phyloP scores from a whole-genome alignment of 2,329 filamentous ascomycete species.

The Verticillium isaacii region DNA sequence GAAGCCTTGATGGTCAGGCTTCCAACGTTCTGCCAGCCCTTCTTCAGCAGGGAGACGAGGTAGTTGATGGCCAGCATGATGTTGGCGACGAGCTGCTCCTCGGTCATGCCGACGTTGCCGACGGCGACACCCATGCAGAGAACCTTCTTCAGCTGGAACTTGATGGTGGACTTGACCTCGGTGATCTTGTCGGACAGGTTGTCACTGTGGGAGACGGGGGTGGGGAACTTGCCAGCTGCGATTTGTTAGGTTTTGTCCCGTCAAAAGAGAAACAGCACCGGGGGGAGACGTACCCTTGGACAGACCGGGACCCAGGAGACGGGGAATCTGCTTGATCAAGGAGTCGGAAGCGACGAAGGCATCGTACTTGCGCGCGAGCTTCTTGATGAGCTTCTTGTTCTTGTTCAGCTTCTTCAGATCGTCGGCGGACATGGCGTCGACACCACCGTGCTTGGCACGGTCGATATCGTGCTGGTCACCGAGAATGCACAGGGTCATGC shows the following conservation, averaged over 20 bases:
- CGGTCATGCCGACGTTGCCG: constrained; percentile 95
- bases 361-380: constrained; percentile 99
- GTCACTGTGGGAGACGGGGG: constrained; percentile 93
- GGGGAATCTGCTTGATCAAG: constrained; percentile 99
- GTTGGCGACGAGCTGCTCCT: constrained; percentile 95
- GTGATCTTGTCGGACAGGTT: constrained; percentile 93
- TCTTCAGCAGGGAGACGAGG: constrained; percentile 98
- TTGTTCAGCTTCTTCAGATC: constrained; percentile 99
- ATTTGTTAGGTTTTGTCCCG: constrained; percentile 19
- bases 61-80: constrained; percentile 99
- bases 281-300: constrained; percentile 71
- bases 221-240: constrained; percentile 97
- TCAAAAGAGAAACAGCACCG: not conserved
- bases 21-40: constrained; percentile 99
- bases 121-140: constrained; percentile 99
- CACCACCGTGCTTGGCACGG: constrained; percentile 97
- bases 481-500: constrained; percentile 79
- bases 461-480: constrained; percentile 94
- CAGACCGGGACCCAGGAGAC: constrained; percentile 97
- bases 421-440: constrained; percentile 97
- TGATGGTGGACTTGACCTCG: constrained; percentile 99
- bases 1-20: constrained; percentile 99
- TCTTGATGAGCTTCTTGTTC: constrained; percentile 99
- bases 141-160: constrained; percentile 99
- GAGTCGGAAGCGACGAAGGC: constrained; percentile 96